phyloP scores from a whole-genome alignment of 768 basidiomycete genomes.

The Inosperma sp. region DNA sequence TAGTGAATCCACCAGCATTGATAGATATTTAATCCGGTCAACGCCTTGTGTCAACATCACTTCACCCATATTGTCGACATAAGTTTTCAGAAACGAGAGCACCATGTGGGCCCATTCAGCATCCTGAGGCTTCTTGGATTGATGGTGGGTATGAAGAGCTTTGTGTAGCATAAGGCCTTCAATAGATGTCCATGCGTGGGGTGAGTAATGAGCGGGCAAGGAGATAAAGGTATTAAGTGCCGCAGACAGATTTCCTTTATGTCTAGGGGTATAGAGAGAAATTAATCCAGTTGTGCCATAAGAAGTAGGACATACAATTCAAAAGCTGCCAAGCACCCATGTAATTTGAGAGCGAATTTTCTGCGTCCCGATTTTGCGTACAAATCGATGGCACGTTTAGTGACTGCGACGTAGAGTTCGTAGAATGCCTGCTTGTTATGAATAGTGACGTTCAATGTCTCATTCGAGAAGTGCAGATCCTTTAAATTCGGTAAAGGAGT shows the following conservation, averaged over 20 bases:
- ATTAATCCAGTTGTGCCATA: not conserved
- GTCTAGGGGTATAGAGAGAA: constrained; percentile 36
- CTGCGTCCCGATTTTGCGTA: constrained; percentile 80
- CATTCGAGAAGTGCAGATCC: constrained; percentile 46
- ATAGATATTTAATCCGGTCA: constrained; percentile 48
- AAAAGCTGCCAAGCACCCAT: constrained; percentile 81
- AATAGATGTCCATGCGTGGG: constrained; percentile 74
- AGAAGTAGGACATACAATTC: constrained; percentile 63
- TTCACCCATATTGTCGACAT: constrained; percentile 48
- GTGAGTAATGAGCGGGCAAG: constrained; percentile 82
- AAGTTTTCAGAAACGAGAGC: constrained; percentile 70
- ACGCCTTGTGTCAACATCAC: constrained; percentile 52
- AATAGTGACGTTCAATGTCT: constrained; percentile 57
- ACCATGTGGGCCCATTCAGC: constrained; percentile 78
- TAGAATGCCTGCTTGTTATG: constrained; percentile 60
- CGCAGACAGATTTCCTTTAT: constrained; percentile 56
- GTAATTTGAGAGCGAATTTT: constrained; percentile 81
- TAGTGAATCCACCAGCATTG: constrained; percentile 46
- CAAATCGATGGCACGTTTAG: constrained; percentile 79
- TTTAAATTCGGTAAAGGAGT: constrained; percentile 21
- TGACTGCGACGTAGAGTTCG: constrained; percentile 66
- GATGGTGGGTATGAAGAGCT: constrained; percentile 63
- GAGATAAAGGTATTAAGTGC: constrained; percentile 72
- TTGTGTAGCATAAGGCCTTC: constrained; percentile 75
- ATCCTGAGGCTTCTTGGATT: constrained; percentile 55